Conservation (phyloP, 805 yeast genomes). For the Candida dajiaensis region DNA sequence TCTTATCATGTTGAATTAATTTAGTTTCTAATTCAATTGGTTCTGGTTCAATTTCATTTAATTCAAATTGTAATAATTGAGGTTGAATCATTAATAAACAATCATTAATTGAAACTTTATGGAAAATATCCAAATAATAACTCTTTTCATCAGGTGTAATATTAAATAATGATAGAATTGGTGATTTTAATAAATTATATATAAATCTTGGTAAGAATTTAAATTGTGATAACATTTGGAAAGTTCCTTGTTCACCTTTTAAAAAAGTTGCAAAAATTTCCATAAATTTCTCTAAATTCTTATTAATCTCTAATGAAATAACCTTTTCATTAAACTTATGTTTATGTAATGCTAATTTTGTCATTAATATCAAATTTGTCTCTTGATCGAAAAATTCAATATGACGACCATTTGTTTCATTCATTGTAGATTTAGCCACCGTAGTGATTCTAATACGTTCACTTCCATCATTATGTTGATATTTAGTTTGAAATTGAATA, state of each 20-base stretch:
- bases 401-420: conserved; percentile 32
- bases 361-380: conserved; percentile 87
- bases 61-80: conserved; percentile 70
- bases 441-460: conserved; percentile 85
- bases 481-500: conserved; percentile 81
- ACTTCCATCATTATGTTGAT: conserved; percentile 85
- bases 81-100: conserved; percentile 97
- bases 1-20: conserved; percentile 78
- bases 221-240: conserved; percentile 74
- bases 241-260: conserved; percentile 73
- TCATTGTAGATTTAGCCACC: conserved; percentile 49
- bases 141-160: conserved; percentile 98
- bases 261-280: conserved; percentile 87
- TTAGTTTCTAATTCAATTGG: conserved; percentile 89
- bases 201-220: conserved; percentile 88
- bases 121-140: conserved; percentile 80
- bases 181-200: conserved; percentile 89
- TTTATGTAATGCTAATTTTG: conserved; percentile 42
- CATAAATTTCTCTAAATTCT: conserved; percentile 84
- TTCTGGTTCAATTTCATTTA: conserved; percentile 60
- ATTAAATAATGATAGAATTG: conserved; percentile 88
- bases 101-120: conserved; percentile 81
- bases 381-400: conserved; percentile 84
- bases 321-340: conserved; percentile 63
- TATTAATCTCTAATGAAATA: conserved; percentile 78